Evolutionary conservation across 106 monocot species (phyloP).

Genomic region (Allium cepa): DNA sequence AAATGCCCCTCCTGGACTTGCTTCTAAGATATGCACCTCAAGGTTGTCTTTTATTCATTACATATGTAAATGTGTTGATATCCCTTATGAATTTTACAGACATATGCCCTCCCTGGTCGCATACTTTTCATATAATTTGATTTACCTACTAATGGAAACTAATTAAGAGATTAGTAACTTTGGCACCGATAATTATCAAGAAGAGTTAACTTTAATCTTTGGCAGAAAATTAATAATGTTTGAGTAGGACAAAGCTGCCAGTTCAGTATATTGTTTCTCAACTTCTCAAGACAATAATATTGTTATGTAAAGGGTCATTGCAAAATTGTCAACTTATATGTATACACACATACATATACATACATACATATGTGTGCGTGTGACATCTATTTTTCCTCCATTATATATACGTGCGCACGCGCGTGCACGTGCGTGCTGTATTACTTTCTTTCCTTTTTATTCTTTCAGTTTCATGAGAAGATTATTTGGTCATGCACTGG

Average conservation of each 20-base stretch:
- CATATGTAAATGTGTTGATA: background rate
- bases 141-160: background rate
- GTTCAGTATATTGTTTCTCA: background rate
- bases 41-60: conserved; percentile 24
- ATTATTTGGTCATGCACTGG: conserved; percentile 68
- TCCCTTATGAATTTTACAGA: background rate
- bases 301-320: too few species aligned
- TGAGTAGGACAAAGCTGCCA: background rate
- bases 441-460: too few species aligned
- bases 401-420: too few species aligned
- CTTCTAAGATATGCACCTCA: conserved; percentile 74
- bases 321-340: too few species aligned
- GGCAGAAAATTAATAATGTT: background rate
- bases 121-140: background rate
- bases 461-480: conserved; percentile 76
- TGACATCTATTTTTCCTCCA: too few species aligned
- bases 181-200: background rate
- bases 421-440: too few species aligned
- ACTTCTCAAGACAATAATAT: too few species aligned
- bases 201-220: background rate
- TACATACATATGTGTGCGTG: too few species aligned
- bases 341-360: too few species aligned
- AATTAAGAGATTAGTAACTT: background rate
- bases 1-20: conserved; percentile 74
- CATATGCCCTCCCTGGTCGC: background rate